Evolutionary conservation across 306 rosid genomes (phyloP).

Genomic region (Gynostemma pentaphyllum): DNA sequence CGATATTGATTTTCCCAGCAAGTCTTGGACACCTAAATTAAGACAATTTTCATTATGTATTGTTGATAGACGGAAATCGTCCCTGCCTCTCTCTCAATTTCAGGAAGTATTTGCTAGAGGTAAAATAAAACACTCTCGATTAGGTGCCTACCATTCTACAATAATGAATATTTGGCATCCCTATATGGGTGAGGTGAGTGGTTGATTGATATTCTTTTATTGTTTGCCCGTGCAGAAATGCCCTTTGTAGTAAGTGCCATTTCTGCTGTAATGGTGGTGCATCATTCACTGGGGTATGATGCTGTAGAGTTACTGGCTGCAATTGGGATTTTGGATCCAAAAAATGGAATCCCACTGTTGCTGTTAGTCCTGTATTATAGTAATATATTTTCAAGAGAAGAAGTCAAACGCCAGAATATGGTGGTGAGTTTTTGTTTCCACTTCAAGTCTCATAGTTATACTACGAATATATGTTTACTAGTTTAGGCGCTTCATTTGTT

Average conservation of each 20-base stretch:
- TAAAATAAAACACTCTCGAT: constrained; percentile 19
- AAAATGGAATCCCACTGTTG: constrained; percentile 67
- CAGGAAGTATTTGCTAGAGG: constrained; percentile 62
- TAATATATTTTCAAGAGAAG: constrained; percentile 57
- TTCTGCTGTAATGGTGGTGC: constrained; percentile 58
- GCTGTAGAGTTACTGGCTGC: constrained; percentile 63
- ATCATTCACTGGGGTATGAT: constrained; percentile 40
- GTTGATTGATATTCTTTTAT: background rate
- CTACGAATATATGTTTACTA: background rate
- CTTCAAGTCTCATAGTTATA: background rate
- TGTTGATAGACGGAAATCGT: constrained; percentile 51
- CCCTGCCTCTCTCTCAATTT: constrained; percentile 32
- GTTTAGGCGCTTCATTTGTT: background rate
- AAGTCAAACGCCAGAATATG: constrained; percentile 41
- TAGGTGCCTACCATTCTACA: constrained; percentile 11
- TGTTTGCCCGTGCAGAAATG: constrained; percentile 41
- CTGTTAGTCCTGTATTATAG: constrained; percentile 63
- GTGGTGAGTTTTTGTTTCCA: constrained; percentile 41
- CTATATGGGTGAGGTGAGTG: background rate
- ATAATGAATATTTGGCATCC: background rate
- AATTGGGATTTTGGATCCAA: constrained; percentile 69
- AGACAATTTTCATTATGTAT: constrained; percentile 46
- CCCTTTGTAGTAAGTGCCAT: constrained; percentile 55
- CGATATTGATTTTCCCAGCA: constrained; percentile 24
- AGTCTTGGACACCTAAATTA: constrained; percentile 57